Conservation (phyloP, 805 yeast genomes). For the Candida bentonensis region DNA sequence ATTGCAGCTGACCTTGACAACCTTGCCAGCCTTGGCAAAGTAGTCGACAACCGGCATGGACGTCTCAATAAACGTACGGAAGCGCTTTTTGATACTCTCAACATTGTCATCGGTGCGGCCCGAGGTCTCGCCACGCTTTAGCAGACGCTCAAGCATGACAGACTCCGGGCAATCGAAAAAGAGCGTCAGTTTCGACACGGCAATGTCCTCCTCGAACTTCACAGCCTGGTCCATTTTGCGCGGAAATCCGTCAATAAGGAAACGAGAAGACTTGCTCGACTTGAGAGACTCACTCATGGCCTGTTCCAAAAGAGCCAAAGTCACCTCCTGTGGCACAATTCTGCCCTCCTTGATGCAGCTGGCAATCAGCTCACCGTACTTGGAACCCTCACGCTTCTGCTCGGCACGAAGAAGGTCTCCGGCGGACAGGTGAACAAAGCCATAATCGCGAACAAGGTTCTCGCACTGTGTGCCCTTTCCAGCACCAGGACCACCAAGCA, state of each 20-base stretch:
- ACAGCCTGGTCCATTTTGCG: slow-evolving; percentile 96
- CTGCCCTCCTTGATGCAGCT: slow-evolving; percentile 73
- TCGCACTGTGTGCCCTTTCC: slow-evolving; percentile 97
- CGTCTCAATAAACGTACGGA: slow-evolving; percentile 72
- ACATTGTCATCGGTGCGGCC: slow-evolving; percentile 90
- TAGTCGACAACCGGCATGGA: slow-evolving; percentile 89
- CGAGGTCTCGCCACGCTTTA: slow-evolving; percentile 87
- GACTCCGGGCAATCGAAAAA: slow-evolving; percentile 48
- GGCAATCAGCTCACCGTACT: slow-evolving; percentile 76
- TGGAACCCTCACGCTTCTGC: slow-evolving; percentile 67
- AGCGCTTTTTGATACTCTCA: slow-evolving; percentile 82
- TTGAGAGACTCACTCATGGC: slow-evolving; percentile 45
- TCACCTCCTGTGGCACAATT: slow-evolving; percentile 88
- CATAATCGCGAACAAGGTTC: slow-evolving; percentile 63
- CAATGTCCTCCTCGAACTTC: slow-evolving; percentile 66
- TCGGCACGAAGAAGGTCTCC: slow-evolving; percentile 93
- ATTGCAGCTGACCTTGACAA: slow-evolving; percentile 67
- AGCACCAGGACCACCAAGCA: slow-evolving; percentile 95
- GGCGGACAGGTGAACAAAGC: slow-evolving; percentile 85
- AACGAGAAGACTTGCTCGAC: slow-evolving; percentile 40
- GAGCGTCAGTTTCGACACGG: slow-evolving; percentile 25
- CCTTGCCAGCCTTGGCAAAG: slow-evolving; percentile 56
- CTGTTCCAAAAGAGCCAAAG: slow-evolving; percentile 66
- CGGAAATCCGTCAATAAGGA: slow-evolving; percentile 92
- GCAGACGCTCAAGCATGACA: slow-evolving; percentile 74